A percentile compares a stretch with the other conserved stretches of the same genome.
phyloP scores from a whole-genome alignment of 192 early-diverging fungal genomes.

The Umbelopsis isabellina region DNA sequence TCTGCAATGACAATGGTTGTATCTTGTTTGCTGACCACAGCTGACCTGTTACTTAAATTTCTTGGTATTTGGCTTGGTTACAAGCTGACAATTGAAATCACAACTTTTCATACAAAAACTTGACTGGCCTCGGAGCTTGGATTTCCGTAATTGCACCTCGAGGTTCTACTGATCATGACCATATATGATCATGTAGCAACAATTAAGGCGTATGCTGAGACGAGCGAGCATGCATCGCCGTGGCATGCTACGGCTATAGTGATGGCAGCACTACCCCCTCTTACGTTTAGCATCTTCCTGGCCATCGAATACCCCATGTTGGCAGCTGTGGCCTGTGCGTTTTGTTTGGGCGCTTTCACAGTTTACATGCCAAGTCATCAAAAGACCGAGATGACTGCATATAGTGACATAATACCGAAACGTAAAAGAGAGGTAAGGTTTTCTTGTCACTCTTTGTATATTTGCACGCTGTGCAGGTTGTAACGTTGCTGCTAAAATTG shows the following conservation, averaged over 20 bases:
- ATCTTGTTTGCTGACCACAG: too few relatives aligned
- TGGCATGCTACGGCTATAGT: not conserved
- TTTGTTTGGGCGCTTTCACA: not conserved
- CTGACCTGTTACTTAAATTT: too few relatives aligned
- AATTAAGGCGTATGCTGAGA: not conserved
- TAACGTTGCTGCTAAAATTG: too few relatives aligned
- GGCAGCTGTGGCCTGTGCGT: constrained; percentile 1
- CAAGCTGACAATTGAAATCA: too few relatives aligned
- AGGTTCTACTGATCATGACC: too few relatives aligned
- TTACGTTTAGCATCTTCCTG: not conserved
- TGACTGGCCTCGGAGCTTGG: too few relatives aligned
- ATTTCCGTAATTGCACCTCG: too few relatives aligned
- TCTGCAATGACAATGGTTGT: too few relatives aligned
- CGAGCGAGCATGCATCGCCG: not conserved
- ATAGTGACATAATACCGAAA: constrained; percentile 12
- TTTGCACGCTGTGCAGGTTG: not conserved
- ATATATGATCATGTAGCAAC: too few relatives aligned
- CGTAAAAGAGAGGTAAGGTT: constrained; percentile 5
- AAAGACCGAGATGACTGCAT: not conserved
- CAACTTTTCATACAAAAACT: too few relatives aligned
- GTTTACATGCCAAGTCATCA: constrained; percentile 11
- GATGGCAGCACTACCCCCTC: not conserved
- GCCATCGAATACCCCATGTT: not conserved
- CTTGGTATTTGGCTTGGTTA: too few relatives aligned
- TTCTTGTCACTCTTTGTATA: too few relatives aligned